Conservation (phyloP, 805 yeast species). For the Pichia phayaonensis region DNA sequence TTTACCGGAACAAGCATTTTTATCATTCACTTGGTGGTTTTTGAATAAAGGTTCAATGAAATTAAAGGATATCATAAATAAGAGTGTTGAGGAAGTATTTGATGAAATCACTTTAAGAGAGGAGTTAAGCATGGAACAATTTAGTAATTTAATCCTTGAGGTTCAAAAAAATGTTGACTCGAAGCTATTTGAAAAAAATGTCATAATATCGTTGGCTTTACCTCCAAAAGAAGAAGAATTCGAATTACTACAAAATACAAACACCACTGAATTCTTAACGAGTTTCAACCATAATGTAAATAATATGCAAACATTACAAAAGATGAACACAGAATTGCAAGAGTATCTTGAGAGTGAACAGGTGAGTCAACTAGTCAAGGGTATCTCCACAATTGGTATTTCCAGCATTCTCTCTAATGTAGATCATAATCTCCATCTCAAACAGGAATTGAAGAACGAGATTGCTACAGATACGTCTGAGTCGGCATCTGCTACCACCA, state of each 20-base stretch:
- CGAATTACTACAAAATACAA: conserved; percentile 46
- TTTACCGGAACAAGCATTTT: conserved; percentile 70
- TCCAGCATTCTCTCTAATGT: conserved; percentile 42
- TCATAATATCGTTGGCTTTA: conserved; percentile 12
- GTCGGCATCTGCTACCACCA: conserved; percentile 11
- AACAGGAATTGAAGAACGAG: not conserved
- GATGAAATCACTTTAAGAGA: conserved; percentile 62
- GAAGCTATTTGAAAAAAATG: conserved; percentile 5
- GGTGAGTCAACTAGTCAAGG: conserved; percentile 26
- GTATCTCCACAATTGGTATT: conserved; percentile 38
- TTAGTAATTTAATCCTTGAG: conserved; percentile 37
- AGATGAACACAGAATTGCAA: conserved; percentile 24
- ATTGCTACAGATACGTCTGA: not conserved
- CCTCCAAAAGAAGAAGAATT: conserved; percentile 45
- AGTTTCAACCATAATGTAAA: conserved; percentile 20
- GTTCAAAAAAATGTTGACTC: conserved; percentile 26
- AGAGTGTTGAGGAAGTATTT: conserved; percentile 53
- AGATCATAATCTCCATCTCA: conserved; percentile 12
- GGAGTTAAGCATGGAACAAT: conserved; percentile 56
- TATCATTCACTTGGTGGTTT: conserved; percentile 91
- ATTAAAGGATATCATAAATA: conserved; percentile 45
- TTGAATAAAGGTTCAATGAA: conserved; percentile 76
- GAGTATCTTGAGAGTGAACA: conserved; percentile 23
- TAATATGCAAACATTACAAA: conserved; percentile 23
- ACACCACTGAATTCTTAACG: conserved; percentile 34